Evolutionary conservation across 1,284 basidiomycete genomes (phyloP).

Genomic region (Leccinum laetum): DNA sequence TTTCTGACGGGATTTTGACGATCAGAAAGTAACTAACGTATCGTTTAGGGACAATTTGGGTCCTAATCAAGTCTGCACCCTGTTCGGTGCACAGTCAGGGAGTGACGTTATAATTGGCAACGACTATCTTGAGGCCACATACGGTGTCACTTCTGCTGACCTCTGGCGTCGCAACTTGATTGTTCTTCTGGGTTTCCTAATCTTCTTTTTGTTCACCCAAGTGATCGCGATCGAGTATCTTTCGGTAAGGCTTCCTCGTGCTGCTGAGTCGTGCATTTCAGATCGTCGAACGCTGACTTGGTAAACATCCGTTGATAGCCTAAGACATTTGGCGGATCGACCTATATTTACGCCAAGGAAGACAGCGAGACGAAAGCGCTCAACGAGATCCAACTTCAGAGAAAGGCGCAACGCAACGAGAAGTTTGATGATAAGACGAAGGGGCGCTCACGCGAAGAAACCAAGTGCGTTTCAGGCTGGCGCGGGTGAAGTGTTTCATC

Average conservation of each 20-base stretch:
- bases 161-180: constrained; percentile 63
- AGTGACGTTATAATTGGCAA: constrained; percentile 49
- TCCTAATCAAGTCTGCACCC: constrained; percentile 68
- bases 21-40: constrained; percentile 3
- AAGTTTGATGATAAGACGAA: constrained; percentile 30
- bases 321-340: constrained; percentile 45
- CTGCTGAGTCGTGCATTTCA: too few relatives aligned
- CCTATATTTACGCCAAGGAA: constrained; percentile 74
- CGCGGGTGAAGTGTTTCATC: not conserved
- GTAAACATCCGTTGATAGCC: constrained; percentile 37
- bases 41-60: constrained; percentile 46
- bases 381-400: constrained; percentile 61
- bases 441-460: constrained; percentile 23
- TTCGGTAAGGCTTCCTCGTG: constrained; percentile 43
- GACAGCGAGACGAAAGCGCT: constrained; percentile 63
- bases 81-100: constrained; percentile 57
- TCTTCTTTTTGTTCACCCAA: constrained; percentile 69
- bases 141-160: constrained; percentile 48
- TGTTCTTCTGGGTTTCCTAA: constrained; percentile 60
- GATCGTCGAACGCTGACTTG: not conserved
- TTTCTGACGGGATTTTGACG: not conserved
- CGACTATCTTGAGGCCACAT: constrained; percentile 61
- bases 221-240: constrained; percentile 61
- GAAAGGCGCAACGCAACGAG: constrained; percentile 37
- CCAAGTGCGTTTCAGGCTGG: constrained; percentile 11